These are phyloP conservation scores for Solidago caesia DNA, from an alignment of 129 eudicot species.

Conservation along the genomic window DNA sequence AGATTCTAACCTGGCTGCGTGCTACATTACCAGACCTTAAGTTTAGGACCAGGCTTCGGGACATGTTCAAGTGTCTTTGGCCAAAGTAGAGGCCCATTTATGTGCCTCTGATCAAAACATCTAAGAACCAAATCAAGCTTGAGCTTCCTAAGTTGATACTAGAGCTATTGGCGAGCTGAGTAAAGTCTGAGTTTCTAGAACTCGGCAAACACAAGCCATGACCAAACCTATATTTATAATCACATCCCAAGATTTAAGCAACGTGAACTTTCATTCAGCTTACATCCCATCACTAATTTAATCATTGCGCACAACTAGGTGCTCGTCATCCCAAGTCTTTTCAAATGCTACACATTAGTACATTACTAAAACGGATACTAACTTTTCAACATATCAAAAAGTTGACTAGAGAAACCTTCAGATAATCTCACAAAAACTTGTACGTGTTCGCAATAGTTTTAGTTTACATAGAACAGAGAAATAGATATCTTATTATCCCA, in stretches of 20 bases:
- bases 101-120: background rate
- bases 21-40: no score
- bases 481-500: slow-evolving; percentile 29
- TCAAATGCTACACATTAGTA: background rate
- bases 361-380: background rate
- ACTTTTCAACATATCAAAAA: background rate
- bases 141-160: background rate
- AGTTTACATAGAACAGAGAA: slow-evolving; percentile 13
- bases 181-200: background rate
- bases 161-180: no score
- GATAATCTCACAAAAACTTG: background rate
- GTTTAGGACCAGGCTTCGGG: no score
- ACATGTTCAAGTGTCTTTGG: no score
- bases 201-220: background rate
- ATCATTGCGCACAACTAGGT: background rate
- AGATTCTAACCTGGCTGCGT: no score
- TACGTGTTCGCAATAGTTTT: background rate
- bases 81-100: no score
- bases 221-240: background rate
- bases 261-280: background rate
- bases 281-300: background rate
- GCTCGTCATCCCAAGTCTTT: background rate
- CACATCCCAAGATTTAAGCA: background rate
- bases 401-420: slow-evolving; percentile 4
- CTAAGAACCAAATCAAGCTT: background rate